Conservation (phyloP, 768 basidiomycete species). For the Bullera alba region DNA sequence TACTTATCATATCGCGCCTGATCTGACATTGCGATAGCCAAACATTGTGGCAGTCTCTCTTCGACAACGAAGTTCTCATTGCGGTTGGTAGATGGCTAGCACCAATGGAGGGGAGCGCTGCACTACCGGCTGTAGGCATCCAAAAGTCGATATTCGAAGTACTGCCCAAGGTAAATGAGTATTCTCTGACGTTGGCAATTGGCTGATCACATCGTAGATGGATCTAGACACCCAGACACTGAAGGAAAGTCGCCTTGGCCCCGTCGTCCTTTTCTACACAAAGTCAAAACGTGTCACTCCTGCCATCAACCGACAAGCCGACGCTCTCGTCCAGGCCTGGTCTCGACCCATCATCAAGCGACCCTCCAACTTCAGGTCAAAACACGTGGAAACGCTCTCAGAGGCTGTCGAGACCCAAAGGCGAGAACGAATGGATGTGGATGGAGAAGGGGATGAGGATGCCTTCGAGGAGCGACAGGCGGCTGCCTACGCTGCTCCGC, state of each 20-base stretch:
- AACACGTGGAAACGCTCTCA: slow-evolving; percentile 10
- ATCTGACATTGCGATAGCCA: no score
- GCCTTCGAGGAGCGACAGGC: slow-evolving; percentile 1
- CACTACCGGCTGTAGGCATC: slow-evolving; percentile 90
- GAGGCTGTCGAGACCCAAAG: slow-evolving; percentile 1
- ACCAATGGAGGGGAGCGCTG: slow-evolving; percentile 74
- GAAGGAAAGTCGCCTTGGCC: slow-evolving; percentile 83
- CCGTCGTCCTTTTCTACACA: slow-evolving; percentile 88
- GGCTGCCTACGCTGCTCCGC: slow-evolving; percentile 2
- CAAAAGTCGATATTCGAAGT: slow-evolving; percentile 83
- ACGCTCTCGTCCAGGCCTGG: slow-evolving; percentile 62
- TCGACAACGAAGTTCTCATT: slow-evolving; percentile 79
- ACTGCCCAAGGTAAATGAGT: slow-evolving; percentile 57
- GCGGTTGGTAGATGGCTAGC: slow-evolving; percentile 88
- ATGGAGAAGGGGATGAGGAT: not conserved
- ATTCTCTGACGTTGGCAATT: not conserved
- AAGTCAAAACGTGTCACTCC: slow-evolving; percentile 84
- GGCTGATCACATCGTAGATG: slow-evolving; percentile 51
- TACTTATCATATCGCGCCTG: slow-evolving; percentile 53
- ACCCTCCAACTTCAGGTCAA: slow-evolving; percentile 18
- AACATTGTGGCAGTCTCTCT: slow-evolving; percentile 80
- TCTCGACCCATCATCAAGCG: slow-evolving; percentile 42
- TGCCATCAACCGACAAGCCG: slow-evolving; percentile 71
- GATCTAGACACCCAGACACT: slow-evolving; percentile 84
- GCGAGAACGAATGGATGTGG: slow-evolving; percentile 1